These are phyloP conservation scores for Barnettozyma vustinii DNA, from an alignment of 805 yeast species.

Conservation along the genomic window DNA sequence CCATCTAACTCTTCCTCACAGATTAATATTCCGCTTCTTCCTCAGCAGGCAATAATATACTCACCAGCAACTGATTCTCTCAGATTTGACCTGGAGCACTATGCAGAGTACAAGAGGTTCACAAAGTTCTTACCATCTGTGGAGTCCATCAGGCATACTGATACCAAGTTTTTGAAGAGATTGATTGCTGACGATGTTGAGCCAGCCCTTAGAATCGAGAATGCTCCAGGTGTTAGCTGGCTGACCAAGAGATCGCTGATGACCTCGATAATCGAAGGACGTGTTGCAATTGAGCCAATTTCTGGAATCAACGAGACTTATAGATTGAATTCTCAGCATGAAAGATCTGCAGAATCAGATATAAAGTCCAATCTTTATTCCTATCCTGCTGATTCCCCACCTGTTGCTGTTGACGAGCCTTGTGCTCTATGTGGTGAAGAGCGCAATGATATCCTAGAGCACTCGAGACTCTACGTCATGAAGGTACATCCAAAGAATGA, in stretches of 20 bases:
- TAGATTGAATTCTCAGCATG: conserved; percentile 32
- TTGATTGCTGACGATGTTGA: conserved; percentile 76
- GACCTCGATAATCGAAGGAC: conserved; percentile 68
- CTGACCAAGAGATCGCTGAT: conserved; percentile 57
- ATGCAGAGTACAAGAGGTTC: conserved; percentile 34
- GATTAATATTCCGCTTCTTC: conserved; percentile 6
- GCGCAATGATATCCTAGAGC: conserved; percentile 64
- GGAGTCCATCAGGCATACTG: conserved; percentile 34
- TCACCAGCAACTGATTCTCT: conserved; percentile 37
- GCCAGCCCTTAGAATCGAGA: conserved; percentile 58
- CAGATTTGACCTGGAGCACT: conserved; percentile 37
- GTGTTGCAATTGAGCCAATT: conserved; percentile 80
- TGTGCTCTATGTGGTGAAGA: conserved; percentile 85
- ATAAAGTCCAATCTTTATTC: conserved; percentile 34
- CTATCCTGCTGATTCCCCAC: conserved; percentile 46
- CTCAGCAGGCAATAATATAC: conserved; percentile 28
- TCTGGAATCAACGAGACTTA: conserved; percentile 76
- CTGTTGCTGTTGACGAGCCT: conserved; percentile 68
- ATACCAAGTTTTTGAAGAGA: conserved; percentile 51
- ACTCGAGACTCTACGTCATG: conserved; percentile 70
- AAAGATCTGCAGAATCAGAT: conserved; percentile 16
- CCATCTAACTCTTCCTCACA: conserved; percentile 5
- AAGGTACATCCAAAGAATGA: conserved; percentile 35
- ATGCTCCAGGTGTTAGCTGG: conserved; percentile 60
- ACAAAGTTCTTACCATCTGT: conserved; percentile 29